Evolutionary conservation across 2,329 filamentous ascomycete genomes (phyloP), one percentile per base, ranked within the genome.

Genomic region (Botrytis squamosa): DNA sequence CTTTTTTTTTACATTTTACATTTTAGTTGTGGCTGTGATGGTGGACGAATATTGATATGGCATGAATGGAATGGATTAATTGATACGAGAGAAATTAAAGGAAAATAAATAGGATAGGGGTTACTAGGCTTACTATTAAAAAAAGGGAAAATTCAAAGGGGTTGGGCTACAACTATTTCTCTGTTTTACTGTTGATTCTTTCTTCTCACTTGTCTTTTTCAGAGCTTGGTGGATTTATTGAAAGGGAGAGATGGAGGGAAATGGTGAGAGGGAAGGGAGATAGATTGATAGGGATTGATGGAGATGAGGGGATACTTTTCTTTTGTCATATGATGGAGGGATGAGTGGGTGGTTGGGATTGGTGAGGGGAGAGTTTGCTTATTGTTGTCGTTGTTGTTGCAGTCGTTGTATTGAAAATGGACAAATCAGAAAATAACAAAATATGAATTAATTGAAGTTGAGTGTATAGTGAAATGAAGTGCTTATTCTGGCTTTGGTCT

Each of bases 21-120:
- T 57, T 29, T 55, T 29, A 55, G 36, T 40, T 62, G 25, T 44
- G 76, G 77, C 78, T 80, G 79, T 76, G 78, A 29, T 64, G 25
- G 25, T 29, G 25, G 63, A 33, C 42, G 40, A 38, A 29, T 65
- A 42, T 65, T 65, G 63, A 65, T 65, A 57, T 57, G 52, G 52
- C 52, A 57, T 29, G 52, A 29, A 57, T 29, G 52, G 52, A 57
- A 57, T 29, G 52, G 52, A 57, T 18, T 57, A 57, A 57, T 57
- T 57, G 52, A 57, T 18, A 33, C n/a, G 52, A 57, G n/a, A 57
- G 52, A 57, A 57, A 33, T 29, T 33, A 29, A 55, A 57, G 52
- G 52, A 57, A 57, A 57, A 57, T 57, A 57, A 57, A 57, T 57
- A 57, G 52, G 52, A 57, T 57, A 57, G 52, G 52, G 52, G 52